A percentile compares a stretch with the other conserved stretches of the same genome.
Evolutionary conservation across 2,329 filamentous ascomycete species (phyloP).

Genomic region (Alternaria sp.): DNA sequence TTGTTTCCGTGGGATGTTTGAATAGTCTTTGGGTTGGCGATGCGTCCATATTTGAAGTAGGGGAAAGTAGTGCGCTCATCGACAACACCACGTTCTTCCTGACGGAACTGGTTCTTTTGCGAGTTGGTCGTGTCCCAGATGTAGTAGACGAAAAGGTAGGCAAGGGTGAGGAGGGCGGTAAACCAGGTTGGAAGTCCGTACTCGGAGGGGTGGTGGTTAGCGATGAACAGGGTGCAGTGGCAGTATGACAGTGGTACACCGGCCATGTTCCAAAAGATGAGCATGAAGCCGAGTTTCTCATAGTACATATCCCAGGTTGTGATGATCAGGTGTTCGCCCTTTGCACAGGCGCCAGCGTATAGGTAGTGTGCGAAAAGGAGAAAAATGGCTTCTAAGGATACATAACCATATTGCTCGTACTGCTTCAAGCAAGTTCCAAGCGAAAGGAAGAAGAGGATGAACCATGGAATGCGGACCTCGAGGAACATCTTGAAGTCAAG

Average conservation of each 20-base stretch:
- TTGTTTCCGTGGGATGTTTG: conserved; percentile 75
- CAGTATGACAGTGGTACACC: conserved; percentile 92
- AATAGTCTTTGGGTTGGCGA: conserved; percentile 83
- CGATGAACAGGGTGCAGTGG: conserved; percentile 90
- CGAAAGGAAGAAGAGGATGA: conserved; percentile 81
- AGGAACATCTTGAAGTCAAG: conserved; percentile 96
- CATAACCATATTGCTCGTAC: conserved; percentile 84
- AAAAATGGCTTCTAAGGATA: conserved; percentile 84
- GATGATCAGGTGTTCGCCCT: conserved; percentile 89
- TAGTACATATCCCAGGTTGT: conserved; percentile 97
- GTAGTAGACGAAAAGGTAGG: conserved; percentile 87
- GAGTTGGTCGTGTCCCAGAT: conserved; percentile 92
- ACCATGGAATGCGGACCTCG: conserved; percentile 92
- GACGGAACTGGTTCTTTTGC: conserved; percentile 92
- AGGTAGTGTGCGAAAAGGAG: conserved; percentile 89
- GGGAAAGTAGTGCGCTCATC: conserved; percentile 82
- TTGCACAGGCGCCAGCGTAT: conserved; percentile 90
- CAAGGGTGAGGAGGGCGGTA: conserved; percentile 69
- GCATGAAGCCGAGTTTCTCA: conserved; percentile 97
- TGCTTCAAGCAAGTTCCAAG: conserved; percentile 81
- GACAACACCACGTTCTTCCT: conserved; percentile 74
- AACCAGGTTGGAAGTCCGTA: conserved; percentile 79
- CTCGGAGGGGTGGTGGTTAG: conserved; percentile 78
- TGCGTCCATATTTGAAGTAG: conserved; percentile 85
- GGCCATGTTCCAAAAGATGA: conserved; percentile 96